phyloP scores from a whole-genome alignment of 768 basidiomycete genomes.

The Strobilomyces confusus region DNA sequence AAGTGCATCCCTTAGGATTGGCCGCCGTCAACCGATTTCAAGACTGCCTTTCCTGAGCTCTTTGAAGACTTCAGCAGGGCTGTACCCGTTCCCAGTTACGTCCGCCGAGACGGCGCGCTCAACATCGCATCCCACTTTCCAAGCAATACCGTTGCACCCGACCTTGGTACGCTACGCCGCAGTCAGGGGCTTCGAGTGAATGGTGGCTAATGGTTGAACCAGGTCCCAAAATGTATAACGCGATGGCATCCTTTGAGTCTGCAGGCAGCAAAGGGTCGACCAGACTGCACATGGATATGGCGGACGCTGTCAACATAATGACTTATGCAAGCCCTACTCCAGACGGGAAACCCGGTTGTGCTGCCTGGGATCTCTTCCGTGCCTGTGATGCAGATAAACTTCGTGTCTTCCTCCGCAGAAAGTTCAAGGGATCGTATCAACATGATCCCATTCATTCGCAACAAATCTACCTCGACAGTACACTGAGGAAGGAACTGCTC shows the following conservation, averaged over 20 bases:
- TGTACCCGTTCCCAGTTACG: slow-evolving; percentile 86
- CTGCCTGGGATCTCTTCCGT: slow-evolving; percentile 89
- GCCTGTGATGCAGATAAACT: slow-evolving; percentile 79
- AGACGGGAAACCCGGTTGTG: slow-evolving; percentile 65
- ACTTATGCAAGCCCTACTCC: slow-evolving; percentile 58
- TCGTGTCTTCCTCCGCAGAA: slow-evolving; percentile 66
- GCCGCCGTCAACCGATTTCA: slow-evolving; percentile 87
- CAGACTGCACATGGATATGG: slow-evolving; percentile 91
- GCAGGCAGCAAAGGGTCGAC: slow-evolving; percentile 80
- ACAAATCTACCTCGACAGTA: slow-evolving; percentile 75
- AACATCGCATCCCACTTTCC: slow-evolving; percentile 93
- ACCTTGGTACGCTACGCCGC: slow-evolving; percentile 60
- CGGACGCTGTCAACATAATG: slow-evolving; percentile 92
- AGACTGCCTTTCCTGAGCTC: slow-evolving; percentile 74
- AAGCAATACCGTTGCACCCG: slow-evolving; percentile 69
- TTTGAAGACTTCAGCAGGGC: slow-evolving; percentile 81
- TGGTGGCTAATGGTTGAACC: slow-evolving; percentile 15
- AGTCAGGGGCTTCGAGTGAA: background rate
- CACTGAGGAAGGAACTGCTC: slow-evolving; percentile 62
- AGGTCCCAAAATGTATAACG: slow-evolving; percentile 97
- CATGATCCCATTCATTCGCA: slow-evolving; percentile 92
- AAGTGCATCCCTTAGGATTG: slow-evolving; percentile 61
- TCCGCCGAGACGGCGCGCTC: slow-evolving; percentile 82
- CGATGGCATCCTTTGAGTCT: slow-evolving; percentile 66
- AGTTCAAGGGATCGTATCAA: slow-evolving; percentile 50